A percentile compares a stretch with the other conserved stretches of the same genome.
These are phyloP conservation scores for Quillaja saponaria DNA, from an alignment of 306 rosid species.

Conservation along the genomic window DNA sequence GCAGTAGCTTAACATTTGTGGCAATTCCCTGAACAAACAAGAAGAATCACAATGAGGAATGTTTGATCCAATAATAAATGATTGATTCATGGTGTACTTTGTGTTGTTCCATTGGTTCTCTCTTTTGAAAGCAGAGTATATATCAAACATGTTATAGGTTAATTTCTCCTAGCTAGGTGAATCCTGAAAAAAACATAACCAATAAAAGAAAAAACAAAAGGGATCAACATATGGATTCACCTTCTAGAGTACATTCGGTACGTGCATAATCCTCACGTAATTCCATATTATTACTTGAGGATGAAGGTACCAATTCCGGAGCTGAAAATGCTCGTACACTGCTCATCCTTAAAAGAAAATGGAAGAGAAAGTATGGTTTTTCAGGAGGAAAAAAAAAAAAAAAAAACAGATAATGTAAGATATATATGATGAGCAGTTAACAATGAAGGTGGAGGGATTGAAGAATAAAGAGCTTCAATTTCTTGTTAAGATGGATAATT, in stretches of 20 bases:
- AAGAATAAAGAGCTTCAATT: conserved; percentile 12
- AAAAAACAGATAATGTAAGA: conserved; percentile 17
- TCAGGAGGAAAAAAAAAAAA: conserved; percentile 23
- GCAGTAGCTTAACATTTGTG: conserved; percentile 59
- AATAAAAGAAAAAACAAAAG: background rate
- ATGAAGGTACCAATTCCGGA: conserved; percentile 46
- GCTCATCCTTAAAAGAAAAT: conserved; percentile 43
- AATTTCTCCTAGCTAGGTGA: background rate
- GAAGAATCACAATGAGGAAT: background rate
- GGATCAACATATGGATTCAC: conserved; percentile 35
- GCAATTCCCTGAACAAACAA: conserved; percentile 51
- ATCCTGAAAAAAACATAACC: conserved; percentile 10
- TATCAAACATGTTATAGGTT: conserved; percentile 11
- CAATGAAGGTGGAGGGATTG: conserved; percentile 6
- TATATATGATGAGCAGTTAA: no score
- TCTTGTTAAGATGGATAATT: conserved; percentile 2
- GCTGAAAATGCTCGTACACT: conserved; percentile 54
- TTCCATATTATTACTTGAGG: conserved; percentile 32
- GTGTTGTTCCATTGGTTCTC: background rate
- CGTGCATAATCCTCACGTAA: no score
- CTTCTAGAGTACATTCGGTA: conserved; percentile 51
- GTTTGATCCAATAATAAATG: background rate
- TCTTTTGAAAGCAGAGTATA: background rate
- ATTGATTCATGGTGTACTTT: background rate
- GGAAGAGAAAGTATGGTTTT: conserved; percentile 5